These are phyloP conservation scores for Adansonia grandidieri DNA, from an alignment of 441 rosid genomes.

Conservation along the genomic window DNA sequence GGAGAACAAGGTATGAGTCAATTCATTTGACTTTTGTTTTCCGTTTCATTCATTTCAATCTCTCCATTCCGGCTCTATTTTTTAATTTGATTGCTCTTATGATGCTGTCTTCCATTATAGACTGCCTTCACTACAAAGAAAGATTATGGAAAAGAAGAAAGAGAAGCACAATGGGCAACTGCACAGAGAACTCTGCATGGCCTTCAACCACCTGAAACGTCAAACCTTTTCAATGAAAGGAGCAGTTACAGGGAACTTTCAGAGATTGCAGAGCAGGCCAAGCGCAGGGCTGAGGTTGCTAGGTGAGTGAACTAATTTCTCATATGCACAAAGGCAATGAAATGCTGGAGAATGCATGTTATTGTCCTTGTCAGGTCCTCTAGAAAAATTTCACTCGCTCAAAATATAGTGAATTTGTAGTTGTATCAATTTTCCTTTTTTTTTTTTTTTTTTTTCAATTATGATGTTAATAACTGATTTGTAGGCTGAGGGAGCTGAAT, in stretches of 20 bases:
- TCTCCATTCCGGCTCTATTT: not conserved
- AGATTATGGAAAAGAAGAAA: constrained; percentile 89
- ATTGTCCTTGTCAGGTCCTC: not conserved
- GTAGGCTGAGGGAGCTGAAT: constrained; percentile 74
- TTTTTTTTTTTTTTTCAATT: not conserved
- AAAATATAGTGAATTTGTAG: not conserved
- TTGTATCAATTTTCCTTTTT: too few species aligned
- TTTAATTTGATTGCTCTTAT: constrained; percentile 4
- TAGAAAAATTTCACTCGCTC: not conserved
- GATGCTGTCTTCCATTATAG: constrained; percentile 35
- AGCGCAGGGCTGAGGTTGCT: constrained; percentile 85
- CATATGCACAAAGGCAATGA: not conserved
- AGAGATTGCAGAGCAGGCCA: constrained; percentile 92
- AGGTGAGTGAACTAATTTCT: constrained; percentile 46
- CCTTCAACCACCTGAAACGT: constrained; percentile 72
- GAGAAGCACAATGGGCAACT: constrained; percentile 96
- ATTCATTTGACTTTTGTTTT: not conserved
- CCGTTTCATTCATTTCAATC: not conserved
- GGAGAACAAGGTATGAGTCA: constrained; percentile 71
- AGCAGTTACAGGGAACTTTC: constrained; percentile 76
- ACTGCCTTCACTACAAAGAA: constrained; percentile 94
- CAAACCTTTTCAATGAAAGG: constrained; percentile 58
- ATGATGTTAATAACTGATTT: not conserved
- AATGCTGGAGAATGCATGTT: not conserved
- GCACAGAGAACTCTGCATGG: constrained; percentile 95